Percentiles rank a stretch among this genome's conserved stretches.
phyloP scores from a whole-genome alignment of 148 eudicot genomes.

The Camellia sinensis region DNA sequence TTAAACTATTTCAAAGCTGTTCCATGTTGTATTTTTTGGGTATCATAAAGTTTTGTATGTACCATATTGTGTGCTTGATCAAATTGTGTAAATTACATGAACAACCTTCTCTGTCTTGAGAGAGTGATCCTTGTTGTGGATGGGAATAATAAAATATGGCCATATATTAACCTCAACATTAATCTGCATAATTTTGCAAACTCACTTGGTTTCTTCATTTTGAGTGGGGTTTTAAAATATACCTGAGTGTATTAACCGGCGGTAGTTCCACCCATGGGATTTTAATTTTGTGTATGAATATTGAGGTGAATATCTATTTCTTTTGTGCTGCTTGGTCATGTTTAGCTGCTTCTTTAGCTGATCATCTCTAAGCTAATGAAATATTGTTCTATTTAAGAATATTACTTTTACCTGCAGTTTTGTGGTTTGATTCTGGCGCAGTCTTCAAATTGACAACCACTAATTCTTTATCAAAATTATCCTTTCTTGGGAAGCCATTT shows the following conservation, averaged over 20 bases:
- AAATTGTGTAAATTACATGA: neutral
- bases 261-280: neutral
- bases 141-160: neutral
- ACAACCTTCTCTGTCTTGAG: neutral
- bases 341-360: neutral
- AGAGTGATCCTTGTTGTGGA: neutral
- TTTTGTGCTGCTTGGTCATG: neutral
- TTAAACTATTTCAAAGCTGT: constrained; percentile 2
- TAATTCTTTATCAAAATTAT: neutral
- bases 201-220: neutral
- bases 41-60: neutral
- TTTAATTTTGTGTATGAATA: neutral
- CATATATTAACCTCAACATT: neutral
- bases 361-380: neutral
- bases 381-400: neutral
- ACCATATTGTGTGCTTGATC: neutral
- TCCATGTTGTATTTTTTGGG: neutral
- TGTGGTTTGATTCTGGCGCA: neutral
- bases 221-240: neutral
- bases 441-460: neutral
- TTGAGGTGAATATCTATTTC: neutral
- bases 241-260: neutral
- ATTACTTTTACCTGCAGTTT: neutral
- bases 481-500: neutral
- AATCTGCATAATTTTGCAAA: neutral